Evolutionary conservation across 164 flowering plant species (phyloP), one percentile per base, ranked within the genome.

Genomic region (Aristolochia fimbriata): DNA sequence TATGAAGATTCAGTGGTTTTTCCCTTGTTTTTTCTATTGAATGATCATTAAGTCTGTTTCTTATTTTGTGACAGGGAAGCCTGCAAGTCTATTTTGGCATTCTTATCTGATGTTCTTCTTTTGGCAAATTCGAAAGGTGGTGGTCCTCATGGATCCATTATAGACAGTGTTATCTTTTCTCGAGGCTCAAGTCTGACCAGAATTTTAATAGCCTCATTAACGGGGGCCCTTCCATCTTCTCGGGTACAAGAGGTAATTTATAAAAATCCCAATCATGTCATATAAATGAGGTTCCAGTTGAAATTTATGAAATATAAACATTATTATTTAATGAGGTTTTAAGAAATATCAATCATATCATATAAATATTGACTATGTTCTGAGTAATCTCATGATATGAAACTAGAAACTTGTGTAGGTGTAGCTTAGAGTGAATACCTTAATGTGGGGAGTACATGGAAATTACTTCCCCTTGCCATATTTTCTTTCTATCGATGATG

Each of bases 151-250:
- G 61, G 71, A 57, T 68, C 86, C 4, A 80, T 81, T 47, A 78
- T 92, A 69, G 93, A 91, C 55, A 68, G 60, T 66, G 83, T 94
- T 12, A 65, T 94, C 31, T 69, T 91, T 67, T 97, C 99, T 47
- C 85, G 99, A 60, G 99, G 99, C 45, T 51, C 85, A 25, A 79
- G 51, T 61, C 75, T 94, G 58, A 76, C 89, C 57, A 79, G 99
- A 78, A 76, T 94, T 61, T 74, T 94, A 68, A 70, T 94, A 59
- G 97, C 97, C 62, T 82, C 86, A n/a, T 68, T 88, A 58, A 79
- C 96, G 11, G 99, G 99, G 73, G 99, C 99, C 16, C 91, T 88
- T 10, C 96, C 99, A 20, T 80, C 82, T 60, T 88, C 97, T 54
- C 83, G 97, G 61, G 55, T 91, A 17, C 97, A 91, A 73, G 74